These are phyloP conservation scores for Cadophora sp. DNA, from an alignment of 2,329 filamentous ascomycete species.

Conservation along the genomic window DNA sequence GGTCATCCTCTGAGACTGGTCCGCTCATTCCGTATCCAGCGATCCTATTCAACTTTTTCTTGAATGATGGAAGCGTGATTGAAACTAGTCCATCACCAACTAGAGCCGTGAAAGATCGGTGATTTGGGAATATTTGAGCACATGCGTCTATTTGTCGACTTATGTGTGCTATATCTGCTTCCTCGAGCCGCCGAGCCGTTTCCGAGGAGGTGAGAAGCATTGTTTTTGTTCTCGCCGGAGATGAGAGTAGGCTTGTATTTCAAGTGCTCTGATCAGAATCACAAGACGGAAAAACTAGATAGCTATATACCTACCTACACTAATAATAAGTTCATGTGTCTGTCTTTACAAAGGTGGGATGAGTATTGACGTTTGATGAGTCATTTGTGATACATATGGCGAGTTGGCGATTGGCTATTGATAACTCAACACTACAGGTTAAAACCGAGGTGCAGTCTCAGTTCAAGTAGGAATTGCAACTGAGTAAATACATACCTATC, in stretches of 20 bases:
- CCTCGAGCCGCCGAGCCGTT: constrained; percentile 20
- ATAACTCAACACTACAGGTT: too few species aligned
- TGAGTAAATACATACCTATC: too few species aligned
- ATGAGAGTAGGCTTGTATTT: not conserved
- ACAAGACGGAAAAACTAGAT: not conserved
- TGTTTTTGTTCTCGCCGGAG: not conserved
- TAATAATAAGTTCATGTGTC: too few species aligned
- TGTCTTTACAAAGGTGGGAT: not conserved
- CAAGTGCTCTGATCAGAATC: not conserved
- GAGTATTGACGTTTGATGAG: not conserved
- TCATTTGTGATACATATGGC: not conserved
- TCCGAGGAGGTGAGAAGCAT: constrained; percentile 19
- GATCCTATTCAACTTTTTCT: constrained; percentile 19
- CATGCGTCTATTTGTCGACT: constrained; percentile 17
- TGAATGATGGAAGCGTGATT: not conserved
- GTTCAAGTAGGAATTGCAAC: too few species aligned
- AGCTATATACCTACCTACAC: too few species aligned
- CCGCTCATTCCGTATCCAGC: constrained; percentile 1
- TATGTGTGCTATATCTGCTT: constrained; percentile 22
- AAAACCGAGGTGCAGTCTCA: too few species aligned
- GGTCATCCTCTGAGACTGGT: not conserved
- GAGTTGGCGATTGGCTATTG: not conserved
- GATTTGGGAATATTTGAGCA: constrained; percentile 15
- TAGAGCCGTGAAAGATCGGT: constrained; percentile 12
- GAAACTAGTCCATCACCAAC: constrained; percentile 8